These are phyloP conservation scores for Myxozyma nipponensis DNA, from an alignment of 805 yeast species.

Conservation along the genomic window DNA sequence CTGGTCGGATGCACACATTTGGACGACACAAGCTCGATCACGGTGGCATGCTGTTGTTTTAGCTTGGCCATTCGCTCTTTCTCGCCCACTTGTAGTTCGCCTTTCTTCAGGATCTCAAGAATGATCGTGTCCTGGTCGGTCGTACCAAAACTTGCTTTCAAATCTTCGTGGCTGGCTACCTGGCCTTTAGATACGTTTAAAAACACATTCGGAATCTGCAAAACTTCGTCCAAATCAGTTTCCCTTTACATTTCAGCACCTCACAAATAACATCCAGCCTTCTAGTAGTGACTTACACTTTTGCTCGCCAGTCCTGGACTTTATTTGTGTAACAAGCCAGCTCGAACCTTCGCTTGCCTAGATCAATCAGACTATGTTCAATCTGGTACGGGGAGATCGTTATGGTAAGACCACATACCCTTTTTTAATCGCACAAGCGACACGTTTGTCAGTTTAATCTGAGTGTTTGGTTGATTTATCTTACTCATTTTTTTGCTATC, in stretches of 20 bases:
- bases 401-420: constrained; percentile 43
- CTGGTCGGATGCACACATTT: constrained; percentile 89
- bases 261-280: background rate
- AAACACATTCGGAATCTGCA: constrained; percentile 94
- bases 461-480: constrained; percentile 81
- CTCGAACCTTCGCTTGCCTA: constrained; percentile 76
- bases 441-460: constrained; percentile 88
- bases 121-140: constrained; percentile 72
- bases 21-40: constrained; percentile 75
- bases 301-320: constrained; percentile 89
- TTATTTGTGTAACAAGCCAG: constrained; percentile 95
- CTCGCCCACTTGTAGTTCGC: constrained; percentile 92
- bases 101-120: constrained; percentile 77
- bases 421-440: constrained; percentile 87
- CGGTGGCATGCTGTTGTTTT: constrained; percentile 73
- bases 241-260: constrained; percentile 45
- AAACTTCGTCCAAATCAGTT: constrained; percentile 90
- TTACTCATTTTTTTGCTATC: background rate
- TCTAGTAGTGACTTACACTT: constrained; percentile 46
- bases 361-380: background rate
- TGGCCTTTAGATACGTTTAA: constrained; percentile 90
- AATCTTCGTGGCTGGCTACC: constrained; percentile 83
- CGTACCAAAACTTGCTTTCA: constrained; percentile 67
- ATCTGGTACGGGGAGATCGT: background rate
- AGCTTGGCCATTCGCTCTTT: constrained; percentile 80